A percentile compares a stretch with the other conserved stretches of the same genome.
Evolutionary conservation across 441 rosid genomes (phyloP).

Genomic region (Adansonia gregorii): DNA sequence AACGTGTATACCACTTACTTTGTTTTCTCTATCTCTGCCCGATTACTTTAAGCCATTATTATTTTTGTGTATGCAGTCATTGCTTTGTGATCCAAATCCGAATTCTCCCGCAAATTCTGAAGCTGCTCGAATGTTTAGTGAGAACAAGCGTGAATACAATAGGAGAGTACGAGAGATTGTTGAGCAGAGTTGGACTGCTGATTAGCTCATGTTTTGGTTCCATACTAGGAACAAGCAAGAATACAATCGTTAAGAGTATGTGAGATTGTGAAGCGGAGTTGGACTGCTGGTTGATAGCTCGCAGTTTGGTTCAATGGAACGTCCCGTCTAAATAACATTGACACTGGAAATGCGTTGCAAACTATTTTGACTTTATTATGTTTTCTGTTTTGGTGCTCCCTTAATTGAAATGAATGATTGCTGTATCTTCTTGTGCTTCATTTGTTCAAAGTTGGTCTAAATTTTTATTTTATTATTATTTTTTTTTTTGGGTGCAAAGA

Average conservation of each 20-base stretch:
- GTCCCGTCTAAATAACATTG: constrained; percentile 29
- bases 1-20: no score
- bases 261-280: constrained; percentile 68
- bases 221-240: constrained; percentile 63
- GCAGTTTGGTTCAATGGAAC: constrained; percentile 24
- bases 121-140: constrained; percentile 71
- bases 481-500: background rate
- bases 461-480: no score
- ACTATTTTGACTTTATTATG: constrained; percentile 30
- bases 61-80: constrained; percentile 45
- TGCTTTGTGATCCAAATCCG: constrained; percentile 71
- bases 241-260: constrained; percentile 58
- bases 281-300: constrained; percentile 57
- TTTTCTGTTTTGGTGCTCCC: constrained; percentile 33
- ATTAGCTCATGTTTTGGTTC: constrained; percentile 34
- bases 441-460: background rate
- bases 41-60: background rate
- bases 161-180: constrained; percentile 73
- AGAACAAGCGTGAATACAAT: constrained; percentile 77
- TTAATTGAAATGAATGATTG: constrained; percentile 31
- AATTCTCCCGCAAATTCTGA: constrained; percentile 75
- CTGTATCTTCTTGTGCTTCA: background rate
- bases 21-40: background rate
- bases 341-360: constrained; percentile 27
- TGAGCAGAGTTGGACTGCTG: constrained; percentile 83